phyloP scores from a whole-genome alignment of 306 rosid genomes.

The Vicia villosa region DNA sequence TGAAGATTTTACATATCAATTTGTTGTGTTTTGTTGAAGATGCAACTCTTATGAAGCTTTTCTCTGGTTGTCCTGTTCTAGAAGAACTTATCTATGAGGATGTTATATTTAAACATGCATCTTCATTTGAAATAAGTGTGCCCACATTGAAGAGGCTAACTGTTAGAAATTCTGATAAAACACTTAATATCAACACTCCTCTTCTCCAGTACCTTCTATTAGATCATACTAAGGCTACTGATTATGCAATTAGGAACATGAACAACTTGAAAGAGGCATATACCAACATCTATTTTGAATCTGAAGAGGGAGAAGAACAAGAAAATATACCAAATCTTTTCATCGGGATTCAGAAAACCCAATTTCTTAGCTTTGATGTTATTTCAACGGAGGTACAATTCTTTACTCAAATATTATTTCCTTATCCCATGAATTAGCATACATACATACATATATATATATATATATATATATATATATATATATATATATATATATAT shows the following conservation, averaged over 20 bases:
- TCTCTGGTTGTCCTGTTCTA: constrained; percentile 20
- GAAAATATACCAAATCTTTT: background rate
- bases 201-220: background rate
- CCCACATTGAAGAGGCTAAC: constrained; percentile 13
- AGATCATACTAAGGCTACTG: background rate
- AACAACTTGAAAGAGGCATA: background rate
- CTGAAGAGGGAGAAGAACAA: background rate
- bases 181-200: background rate
- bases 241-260: background rate
- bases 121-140: background rate
- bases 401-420: background rate
- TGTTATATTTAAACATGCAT: background rate
- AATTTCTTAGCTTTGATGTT: background rate
- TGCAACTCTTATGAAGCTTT: background rate
- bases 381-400: background rate
- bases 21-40: background rate
- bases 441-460: no score
- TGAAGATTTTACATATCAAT: background rate
- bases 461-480: no score
- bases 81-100: background rate
- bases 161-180: background rate
- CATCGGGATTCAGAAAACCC: background rate
- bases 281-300: background rate
- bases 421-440: background rate
- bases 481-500: no score